Conservation (phyloP, 2,329 filamentous ascomycete genomes). For the Penicillium polonicum region DNA sequence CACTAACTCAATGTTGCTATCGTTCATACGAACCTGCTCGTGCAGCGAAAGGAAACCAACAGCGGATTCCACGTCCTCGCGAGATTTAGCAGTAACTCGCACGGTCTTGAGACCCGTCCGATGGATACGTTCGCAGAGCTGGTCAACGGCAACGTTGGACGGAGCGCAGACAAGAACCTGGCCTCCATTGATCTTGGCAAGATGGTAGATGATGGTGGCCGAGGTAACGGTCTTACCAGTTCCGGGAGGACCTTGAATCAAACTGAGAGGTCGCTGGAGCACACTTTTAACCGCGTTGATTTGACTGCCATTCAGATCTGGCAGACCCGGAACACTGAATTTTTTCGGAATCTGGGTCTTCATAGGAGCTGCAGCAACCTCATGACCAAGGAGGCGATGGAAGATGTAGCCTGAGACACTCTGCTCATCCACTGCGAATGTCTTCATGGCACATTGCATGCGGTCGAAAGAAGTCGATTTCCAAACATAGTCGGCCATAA, state of each 20-base stretch:
- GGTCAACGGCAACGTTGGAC: slow-evolving; percentile 97
- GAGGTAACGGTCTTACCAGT: slow-evolving; percentile 99
- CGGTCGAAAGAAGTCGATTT: slow-evolving; percentile 98
- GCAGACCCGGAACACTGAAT: slow-evolving; percentile 90
- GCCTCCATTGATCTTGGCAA: slow-evolving; percentile 90
- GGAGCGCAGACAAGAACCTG: slow-evolving; percentile 96
- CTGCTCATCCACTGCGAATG: slow-evolving; percentile 95
- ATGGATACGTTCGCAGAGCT: slow-evolving; percentile 96
- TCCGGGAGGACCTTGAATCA: slow-evolving; percentile 95
- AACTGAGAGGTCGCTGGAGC: slow-evolving; percentile 84
- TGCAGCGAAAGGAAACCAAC: slow-evolving; percentile 94
- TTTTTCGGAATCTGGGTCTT: slow-evolving; percentile 95
- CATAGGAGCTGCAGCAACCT: slow-evolving; percentile 91
- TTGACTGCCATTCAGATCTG: slow-evolving; percentile 92
- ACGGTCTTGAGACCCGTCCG: slow-evolving; percentile 93
- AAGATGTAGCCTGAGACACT: slow-evolving; percentile 99
- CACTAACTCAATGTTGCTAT: slow-evolving; percentile 88
- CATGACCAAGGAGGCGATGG: slow-evolving; percentile 91
- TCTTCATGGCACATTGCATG: slow-evolving; percentile 99
- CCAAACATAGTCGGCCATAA: slow-evolving; percentile 98
- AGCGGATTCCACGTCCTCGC: slow-evolving; percentile 97
- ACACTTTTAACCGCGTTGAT: slow-evolving; percentile 96
- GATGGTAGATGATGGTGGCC: slow-evolving; percentile 96
- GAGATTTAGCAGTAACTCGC: slow-evolving; percentile 95
- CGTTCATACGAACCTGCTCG: slow-evolving; percentile 95